Percentiles rank a stretch among this genome's conserved stretches.
These are phyloP conservation scores for Coemansia sp. DNA, from an alignment of 192 early-diverging fungal genomes.

Conservation along the genomic window DNA sequence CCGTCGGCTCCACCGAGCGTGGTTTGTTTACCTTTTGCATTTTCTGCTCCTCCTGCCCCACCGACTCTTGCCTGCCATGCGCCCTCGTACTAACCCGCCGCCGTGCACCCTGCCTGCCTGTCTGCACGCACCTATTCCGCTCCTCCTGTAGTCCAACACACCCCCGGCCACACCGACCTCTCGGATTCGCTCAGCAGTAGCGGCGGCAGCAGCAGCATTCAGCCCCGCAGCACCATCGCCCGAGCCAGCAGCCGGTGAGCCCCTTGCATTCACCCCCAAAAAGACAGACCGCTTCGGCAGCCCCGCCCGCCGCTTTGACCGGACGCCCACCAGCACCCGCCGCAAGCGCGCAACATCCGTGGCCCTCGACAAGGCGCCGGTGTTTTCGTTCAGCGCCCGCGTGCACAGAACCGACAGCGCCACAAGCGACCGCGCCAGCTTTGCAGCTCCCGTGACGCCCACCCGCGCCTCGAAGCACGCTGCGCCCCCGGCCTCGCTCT, in stretches of 20 bases:
- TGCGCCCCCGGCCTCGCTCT: not conserved
- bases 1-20: not conserved
- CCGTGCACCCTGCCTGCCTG: not conserved
- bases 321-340: conserved; percentile 22
- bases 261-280: not conserved
- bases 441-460: conserved; percentile 7
- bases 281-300: not conserved
- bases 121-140: not conserved
- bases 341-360: conserved; percentile 5
- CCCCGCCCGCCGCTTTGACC: conserved; percentile 34
- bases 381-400: too few relatives aligned
- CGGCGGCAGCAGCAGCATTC: too few relatives aligned
- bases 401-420: too few relatives aligned
- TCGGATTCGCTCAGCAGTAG: too few relatives aligned
- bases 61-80: not conserved
- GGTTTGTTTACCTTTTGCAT: not conserved
- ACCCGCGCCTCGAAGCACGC: conserved; percentile 2
- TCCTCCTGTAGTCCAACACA: not conserved
- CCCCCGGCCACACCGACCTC: not conserved
- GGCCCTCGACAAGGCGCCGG: conserved; percentile 2
- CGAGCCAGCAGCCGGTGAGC: not conserved
- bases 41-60: not conserved
- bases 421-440: not conserved
- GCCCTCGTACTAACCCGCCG: not conserved
- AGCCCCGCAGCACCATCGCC: too few relatives aligned